phyloP scores from a whole-genome alignment of 768 basidiomycete species.

The Termitomyces eurrhizus region DNA sequence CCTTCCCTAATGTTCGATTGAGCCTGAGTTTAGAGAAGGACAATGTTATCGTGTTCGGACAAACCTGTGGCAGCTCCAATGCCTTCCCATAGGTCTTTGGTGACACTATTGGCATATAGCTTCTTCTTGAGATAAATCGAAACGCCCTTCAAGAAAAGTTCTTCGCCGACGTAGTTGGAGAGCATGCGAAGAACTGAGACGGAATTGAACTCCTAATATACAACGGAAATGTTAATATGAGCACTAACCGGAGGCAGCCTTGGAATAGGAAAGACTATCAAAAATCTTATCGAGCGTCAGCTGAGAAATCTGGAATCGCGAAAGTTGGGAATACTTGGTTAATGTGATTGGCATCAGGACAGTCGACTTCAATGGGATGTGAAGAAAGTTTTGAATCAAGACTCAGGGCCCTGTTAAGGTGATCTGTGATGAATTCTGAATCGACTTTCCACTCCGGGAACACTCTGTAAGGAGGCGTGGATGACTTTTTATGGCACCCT shows the following conservation, averaged over 20 bases:
- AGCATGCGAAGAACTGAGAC: constrained; percentile 87
- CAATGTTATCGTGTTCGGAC: neutral
- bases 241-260: constrained; percentile 66
- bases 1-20: constrained; percentile 36
- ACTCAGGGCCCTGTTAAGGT: constrained; percentile 71
- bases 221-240: neutral
- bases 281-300: constrained; percentile 57
- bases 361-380: constrained; percentile 91
- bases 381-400: constrained; percentile 86
- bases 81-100: constrained; percentile 84
- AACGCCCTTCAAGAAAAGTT: constrained; percentile 82
- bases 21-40: neutral
- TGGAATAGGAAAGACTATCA: constrained; percentile 83
- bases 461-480: constrained; percentile 37
- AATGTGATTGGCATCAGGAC: constrained; percentile 82
- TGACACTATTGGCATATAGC: constrained; percentile 80
- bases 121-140: constrained; percentile 90
- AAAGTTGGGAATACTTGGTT: constrained; percentile 47
- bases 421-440: constrained; percentile 74
- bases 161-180: constrained; percentile 78
- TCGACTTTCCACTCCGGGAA: constrained; percentile 87
- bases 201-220: neutral
- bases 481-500: neutral
- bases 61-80: constrained; percentile 69
- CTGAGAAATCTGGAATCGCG: neutral